Evolutionary conservation across 176 grass and related monocot species (phyloP), one percentile per base, ranked within the genome.

Genomic region (Hyparrhenia diplandra): DNA sequence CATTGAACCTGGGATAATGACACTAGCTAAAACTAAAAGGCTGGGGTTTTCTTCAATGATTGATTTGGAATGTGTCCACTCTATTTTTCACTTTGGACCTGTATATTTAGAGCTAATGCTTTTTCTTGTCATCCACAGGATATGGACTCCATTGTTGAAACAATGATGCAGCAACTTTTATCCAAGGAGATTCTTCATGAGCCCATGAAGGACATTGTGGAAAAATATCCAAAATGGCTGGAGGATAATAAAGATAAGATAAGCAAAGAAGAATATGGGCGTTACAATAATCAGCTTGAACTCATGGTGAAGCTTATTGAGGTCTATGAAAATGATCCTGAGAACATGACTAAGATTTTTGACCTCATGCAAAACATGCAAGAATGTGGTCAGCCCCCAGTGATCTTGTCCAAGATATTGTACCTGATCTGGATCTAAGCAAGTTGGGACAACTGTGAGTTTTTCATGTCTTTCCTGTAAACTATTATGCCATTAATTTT

Each of bases 341-440:
- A 87, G 67, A 98, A 98, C 54, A 89, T 91, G 80, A 37, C 89
- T 27, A 98, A 91, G 87, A 87, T 98, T 68, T 89, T 92, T 76
- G 92, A 98, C 31, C 83, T 94, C 69, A 98, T 98, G 95, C 90
- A 98, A 85, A 98, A 87, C 82, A 98, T 92, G 95, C 95, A 98
- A 87, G 95, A 91, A 85, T 98, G 92, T 35, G 95, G 95, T 74
- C 95, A 98, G 64, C 95, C 95, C 41, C 95, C 6, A 90, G 85
- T 83, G 95, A 98, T 88, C 91, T 98, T 78, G 90, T 98, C 54
- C 89, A 94, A 85, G 92, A 92, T 59, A 67, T 98, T 81, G 90
- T 89, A 74, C 95, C 95, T 47, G 92, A 91, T 87, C 80, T 98
- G 70, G 92, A 98, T 79, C 76, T 98, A 71, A 90, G 71, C 83